Conservation (phyloP, 805 yeast species). For the Metschnikowia similis region DNA sequence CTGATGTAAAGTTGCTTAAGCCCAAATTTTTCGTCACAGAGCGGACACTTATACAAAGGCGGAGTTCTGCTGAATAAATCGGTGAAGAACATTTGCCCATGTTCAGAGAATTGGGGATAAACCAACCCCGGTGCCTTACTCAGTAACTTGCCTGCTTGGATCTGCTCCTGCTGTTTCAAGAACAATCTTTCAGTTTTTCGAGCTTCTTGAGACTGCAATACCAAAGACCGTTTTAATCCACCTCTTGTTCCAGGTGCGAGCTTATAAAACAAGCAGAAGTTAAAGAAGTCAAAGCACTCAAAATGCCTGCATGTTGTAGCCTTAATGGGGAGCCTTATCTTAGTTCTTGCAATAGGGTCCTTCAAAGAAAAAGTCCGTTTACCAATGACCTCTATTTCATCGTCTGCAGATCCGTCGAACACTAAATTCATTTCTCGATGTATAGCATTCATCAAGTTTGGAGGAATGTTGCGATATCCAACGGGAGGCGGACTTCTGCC, state of each 20-base stretch:
- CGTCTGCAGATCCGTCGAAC: constrained; percentile 19
- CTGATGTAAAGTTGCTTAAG: constrained; percentile 33
- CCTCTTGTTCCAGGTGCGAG: constrained; percentile 26
- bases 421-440: constrained; percentile 23
- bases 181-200: constrained; percentile 14
- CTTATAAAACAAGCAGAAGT: constrained; percentile 36
- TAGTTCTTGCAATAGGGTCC: constrained; percentile 39
- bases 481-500: constrained; percentile 15
- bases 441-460: constrained; percentile 26
- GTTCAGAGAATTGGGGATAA: constrained; percentile 16
- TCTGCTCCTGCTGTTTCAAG: constrained; percentile 11
- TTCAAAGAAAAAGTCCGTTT: constrained; percentile 34
- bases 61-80: constrained; percentile 14
- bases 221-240: constrained; percentile 23
- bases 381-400: constrained; percentile 31
- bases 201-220: constrained; percentile 23
- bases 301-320: constrained; percentile 35
- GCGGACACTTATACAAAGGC: constrained; percentile 37
- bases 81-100: constrained; percentile 18
- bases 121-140: constrained; percentile 9
- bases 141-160: constrained; percentile 10
- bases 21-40: constrained; percentile 34
- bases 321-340: constrained; percentile 38
- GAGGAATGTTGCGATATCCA: constrained; percentile 25
- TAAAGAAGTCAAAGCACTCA: constrained; percentile 43